Base-by-base conservation (phyloP, 371 early-diverging fungal genomes). In the Mortierella sp. region DNA sequence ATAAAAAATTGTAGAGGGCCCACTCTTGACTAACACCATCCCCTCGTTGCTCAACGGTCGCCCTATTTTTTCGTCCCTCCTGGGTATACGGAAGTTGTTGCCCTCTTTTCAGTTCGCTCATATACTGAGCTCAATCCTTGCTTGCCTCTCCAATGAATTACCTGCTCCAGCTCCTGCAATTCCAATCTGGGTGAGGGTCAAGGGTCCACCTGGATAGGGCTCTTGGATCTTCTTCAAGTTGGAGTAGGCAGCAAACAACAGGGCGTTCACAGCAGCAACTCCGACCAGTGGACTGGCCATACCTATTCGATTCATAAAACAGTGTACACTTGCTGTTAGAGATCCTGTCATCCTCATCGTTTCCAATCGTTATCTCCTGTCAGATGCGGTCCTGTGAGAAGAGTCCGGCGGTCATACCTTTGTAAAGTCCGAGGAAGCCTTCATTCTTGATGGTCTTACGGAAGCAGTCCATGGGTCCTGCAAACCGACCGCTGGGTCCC, bases 281-380 rank as follows among this genome's bases (percentile, higher is more conserved):
- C 96, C 96, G n/a, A 95, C 88, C 74, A 96, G 82, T 37, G 96
- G 96, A 84, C 94, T 93, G 31, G 94, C 93, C 96, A 96, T 96
- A 37, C 96, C 94, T 92, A 74, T 69, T 19, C 9, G 13, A n/a
- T 13, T 5, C 13, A 31, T 14, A 46, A 43, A 21, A 69, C 51
- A 14, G 8, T 40, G 46, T 55, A 57, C 48, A 53, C 50, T 44
- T 46, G 59, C 28, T 1, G 3, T 37, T 31, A 48, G 50, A 46
- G 31, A 71, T 76, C 64, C 43, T 34, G 34, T 37, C n/a, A 44
- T 54, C 26, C 26, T 55, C 51, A 44, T 67, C 48, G n/a, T 28
- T 19, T 26, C 55, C 19, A 40, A 54, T 46, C 4, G 50, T 26
- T 19, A 43, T 43, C 78, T n/a, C 26, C 28, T 50, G 21, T 54